Conservation (phyloP, 1,284 basidiomycete genomes). For the Apiotrichum sp. region DNA sequence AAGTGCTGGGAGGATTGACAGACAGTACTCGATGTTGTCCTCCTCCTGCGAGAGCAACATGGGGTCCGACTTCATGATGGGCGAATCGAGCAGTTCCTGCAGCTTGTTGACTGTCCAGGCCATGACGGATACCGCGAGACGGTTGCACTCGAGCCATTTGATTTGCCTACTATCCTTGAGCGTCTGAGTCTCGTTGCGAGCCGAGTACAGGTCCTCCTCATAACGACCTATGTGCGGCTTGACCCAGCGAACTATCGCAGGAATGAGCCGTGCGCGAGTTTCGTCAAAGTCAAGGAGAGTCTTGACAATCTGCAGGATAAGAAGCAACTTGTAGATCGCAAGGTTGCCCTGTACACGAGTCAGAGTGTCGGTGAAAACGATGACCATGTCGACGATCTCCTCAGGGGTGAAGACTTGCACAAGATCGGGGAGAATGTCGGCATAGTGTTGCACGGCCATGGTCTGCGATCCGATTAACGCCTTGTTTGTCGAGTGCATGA, state of each 20-base stretch:
- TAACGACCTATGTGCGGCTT: slow-evolving; percentile 91
- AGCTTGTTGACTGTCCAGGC: slow-evolving; percentile 89
- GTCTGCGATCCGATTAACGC: slow-evolving; percentile 91
- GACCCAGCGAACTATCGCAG: slow-evolving; percentile 85
- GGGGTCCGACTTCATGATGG: slow-evolving; percentile 59
- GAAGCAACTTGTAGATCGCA: slow-evolving; percentile 85
- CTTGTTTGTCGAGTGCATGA: slow-evolving; percentile 78
- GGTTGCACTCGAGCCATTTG: slow-evolving; percentile 80
- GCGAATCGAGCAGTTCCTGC: slow-evolving; percentile 70
- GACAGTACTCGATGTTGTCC: slow-evolving; percentile 83
- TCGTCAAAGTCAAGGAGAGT: slow-evolving; percentile 79
- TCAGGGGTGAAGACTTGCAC: slow-evolving; percentile 68
- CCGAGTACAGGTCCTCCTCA: slow-evolving; percentile 49
- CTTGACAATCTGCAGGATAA: slow-evolving; percentile 86
- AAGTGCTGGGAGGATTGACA: slow-evolving; percentile 78
- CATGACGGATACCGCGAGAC: slow-evolving; percentile 61
- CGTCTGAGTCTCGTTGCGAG: slow-evolving; percentile 19
- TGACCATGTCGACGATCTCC: slow-evolving; percentile 78
- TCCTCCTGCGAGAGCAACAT: slow-evolving; percentile 69
- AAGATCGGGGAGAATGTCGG: slow-evolving; percentile 82
- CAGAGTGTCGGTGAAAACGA: slow-evolving; percentile 77
- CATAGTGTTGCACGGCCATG: slow-evolving; percentile 87
- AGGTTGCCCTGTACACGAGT: slow-evolving; percentile 74
- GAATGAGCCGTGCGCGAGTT: slow-evolving; percentile 73
- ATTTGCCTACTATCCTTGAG: slow-evolving; percentile 69